Percentiles rank a stretch among this genome's conserved stretches.
These are phyloP conservation scores for Asterophora parasitica DNA, from an alignment of 768 basidiomycete species.

Conservation along the genomic window DNA sequence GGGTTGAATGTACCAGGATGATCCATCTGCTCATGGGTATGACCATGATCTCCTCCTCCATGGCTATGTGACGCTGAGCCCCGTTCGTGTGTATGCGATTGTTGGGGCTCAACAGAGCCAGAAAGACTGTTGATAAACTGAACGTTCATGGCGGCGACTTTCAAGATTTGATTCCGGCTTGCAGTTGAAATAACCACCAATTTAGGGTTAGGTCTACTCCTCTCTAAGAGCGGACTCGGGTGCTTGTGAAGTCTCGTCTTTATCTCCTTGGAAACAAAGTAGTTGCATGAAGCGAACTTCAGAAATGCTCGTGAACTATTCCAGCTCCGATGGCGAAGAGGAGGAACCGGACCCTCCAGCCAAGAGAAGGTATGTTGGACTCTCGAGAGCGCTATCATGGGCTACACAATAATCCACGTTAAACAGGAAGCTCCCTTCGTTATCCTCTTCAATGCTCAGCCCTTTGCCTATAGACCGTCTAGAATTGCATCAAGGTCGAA, in stretches of 20 bases:
- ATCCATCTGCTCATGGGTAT: slow-evolving; percentile 91
- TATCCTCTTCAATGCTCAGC: slow-evolving; percentile 45
- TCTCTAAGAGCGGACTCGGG: neutral
- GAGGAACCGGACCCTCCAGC: slow-evolving; percentile 13
- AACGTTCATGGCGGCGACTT: slow-evolving; percentile 46
- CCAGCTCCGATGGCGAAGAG: slow-evolving; percentile 45
- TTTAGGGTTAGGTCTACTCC: neutral
- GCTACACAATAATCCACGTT: slow-evolving; percentile 1
- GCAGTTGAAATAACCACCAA: neutral
- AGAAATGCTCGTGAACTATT: slow-evolving; percentile 41
- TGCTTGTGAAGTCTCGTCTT: no score
- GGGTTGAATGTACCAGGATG: slow-evolving; percentile 58
- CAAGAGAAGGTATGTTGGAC: slow-evolving; percentile 45
- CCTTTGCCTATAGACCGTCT: slow-evolving; percentile 66
- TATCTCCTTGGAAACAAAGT: neutral
- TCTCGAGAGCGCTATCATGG: neutral
- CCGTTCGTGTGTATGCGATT: slow-evolving; percentile 50
- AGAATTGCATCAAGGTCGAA: slow-evolving; percentile 77
- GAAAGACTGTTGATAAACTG: slow-evolving; percentile 67
- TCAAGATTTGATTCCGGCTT: neutral
- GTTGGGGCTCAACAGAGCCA: slow-evolving; percentile 23
- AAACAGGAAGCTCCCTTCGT: slow-evolving; percentile 56
- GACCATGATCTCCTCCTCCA: slow-evolving; percentile 87
- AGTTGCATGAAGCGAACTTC: slow-evolving; percentile 32
- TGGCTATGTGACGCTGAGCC: slow-evolving; percentile 48